These are phyloP conservation scores for Penicillium herquei DNA, from an alignment of 495 filamentous ascomycete genomes.

Conservation along the genomic window DNA sequence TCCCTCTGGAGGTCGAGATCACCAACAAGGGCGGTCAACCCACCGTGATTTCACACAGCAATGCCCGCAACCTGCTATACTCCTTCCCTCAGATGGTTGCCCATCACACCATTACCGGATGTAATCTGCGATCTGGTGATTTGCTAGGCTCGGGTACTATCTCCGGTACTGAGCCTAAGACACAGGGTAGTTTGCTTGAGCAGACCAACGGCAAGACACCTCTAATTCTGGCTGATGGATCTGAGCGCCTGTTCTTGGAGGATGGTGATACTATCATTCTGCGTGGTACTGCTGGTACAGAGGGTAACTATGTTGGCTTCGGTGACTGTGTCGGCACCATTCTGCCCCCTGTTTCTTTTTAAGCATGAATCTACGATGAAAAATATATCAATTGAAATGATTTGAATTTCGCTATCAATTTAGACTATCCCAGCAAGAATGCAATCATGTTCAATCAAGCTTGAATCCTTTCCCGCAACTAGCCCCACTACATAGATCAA, in stretches of 20 bases:
- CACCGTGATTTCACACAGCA: conserved; percentile 64
- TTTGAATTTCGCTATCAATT: too few relatives aligned
- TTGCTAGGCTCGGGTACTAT: conserved; percentile 89
- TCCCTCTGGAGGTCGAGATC: conserved; percentile 71
- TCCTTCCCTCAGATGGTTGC: conserved; percentile 95
- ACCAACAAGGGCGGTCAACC: conserved; percentile 63
- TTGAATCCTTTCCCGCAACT: too few relatives aligned
- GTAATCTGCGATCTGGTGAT: conserved; percentile 78
- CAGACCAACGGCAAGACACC: conserved; percentile 68
- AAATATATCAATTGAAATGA: neutral
- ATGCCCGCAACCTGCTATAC: conserved; percentile 73
- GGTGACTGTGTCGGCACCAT: conserved; percentile 66
- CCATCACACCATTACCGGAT: conserved; percentile 86
- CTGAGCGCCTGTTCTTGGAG: conserved; percentile 72
- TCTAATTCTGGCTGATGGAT: conserved; percentile 65
- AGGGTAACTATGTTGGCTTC: conserved; percentile 67
- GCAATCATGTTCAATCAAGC: too few relatives aligned
- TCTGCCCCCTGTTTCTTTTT: conserved; percentile 37
- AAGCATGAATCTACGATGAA: neutral
- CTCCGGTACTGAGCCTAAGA: conserved; percentile 61
- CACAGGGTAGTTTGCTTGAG: conserved; percentile 78
- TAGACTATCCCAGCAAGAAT: too few relatives aligned
- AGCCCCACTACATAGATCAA: too few relatives aligned
- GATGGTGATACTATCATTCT: conserved; percentile 81
- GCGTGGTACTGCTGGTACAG: conserved; percentile 62